These are phyloP conservation scores for Sugiyamaella grinbergsii DNA, from an alignment of 1,139 yeast species.

Conservation along the genomic window DNA sequence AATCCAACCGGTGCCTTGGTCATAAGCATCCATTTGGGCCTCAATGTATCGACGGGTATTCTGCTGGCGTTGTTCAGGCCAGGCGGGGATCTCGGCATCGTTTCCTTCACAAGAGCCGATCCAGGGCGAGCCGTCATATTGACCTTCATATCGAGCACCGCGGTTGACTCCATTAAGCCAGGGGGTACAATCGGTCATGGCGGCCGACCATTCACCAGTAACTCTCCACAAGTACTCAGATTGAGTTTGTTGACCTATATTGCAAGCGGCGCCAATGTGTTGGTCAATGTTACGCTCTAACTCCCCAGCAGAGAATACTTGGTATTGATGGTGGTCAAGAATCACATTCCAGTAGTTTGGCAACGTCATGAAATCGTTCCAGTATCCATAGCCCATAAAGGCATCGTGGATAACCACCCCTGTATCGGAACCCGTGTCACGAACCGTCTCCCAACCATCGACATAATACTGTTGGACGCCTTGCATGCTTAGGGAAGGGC, in stretches of 20 bases:
- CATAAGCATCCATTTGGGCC: constrained; percentile 87
- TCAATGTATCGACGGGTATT: constrained; percentile 74
- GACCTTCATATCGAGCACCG: constrained; percentile 84
- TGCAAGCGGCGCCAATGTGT: constrained; percentile 65
- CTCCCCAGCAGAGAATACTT: constrained; percentile 72
- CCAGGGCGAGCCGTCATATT: constrained; percentile 51
- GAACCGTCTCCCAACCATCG: constrained; percentile 56
- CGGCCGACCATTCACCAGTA: constrained; percentile 93
- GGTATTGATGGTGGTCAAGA: constrained; percentile 90
- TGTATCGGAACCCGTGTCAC: constrained; percentile 52
- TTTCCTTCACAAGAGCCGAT: constrained; percentile 68
- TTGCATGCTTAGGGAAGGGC: constrained; percentile 62
- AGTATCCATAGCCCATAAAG: constrained; percentile 61
- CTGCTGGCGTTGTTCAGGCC: constrained; percentile 60
- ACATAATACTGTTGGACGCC: constrained; percentile 58
- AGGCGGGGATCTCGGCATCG: constrained; percentile 52
- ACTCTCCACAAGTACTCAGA: constrained; percentile 72
- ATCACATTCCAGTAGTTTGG: constrained; percentile 64
- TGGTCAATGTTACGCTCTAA: constrained; percentile 58
- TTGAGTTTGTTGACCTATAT: constrained; percentile 54
- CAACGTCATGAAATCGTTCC: constrained; percentile 56
- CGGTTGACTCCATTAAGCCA: constrained; percentile 92
- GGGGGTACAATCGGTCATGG: constrained; percentile 86
- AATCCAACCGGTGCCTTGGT: constrained; percentile 75
- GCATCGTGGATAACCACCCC: constrained; percentile 72